A percentile compares a stretch with the other conserved stretches of the same genome.
Conservation (phyloP, 805 yeast genomes). For the Myxozyma udenii region DNA sequence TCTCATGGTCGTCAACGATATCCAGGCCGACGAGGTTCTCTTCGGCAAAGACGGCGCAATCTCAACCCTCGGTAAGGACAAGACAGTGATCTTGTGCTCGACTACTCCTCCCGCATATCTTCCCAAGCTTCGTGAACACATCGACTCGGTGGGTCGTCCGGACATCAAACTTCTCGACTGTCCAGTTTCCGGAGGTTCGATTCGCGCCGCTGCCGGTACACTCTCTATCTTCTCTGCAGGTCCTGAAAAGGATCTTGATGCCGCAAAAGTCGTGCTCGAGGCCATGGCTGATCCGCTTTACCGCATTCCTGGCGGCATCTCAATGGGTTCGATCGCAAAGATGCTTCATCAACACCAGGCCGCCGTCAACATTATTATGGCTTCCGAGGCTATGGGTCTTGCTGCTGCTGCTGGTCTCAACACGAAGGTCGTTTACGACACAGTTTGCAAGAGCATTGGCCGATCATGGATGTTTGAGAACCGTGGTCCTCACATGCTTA, state of each 20-base stretch:
- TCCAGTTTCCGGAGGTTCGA: conserved; percentile 25
- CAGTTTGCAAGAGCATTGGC: conserved; percentile 10
- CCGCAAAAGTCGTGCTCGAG: conserved; percentile 11
- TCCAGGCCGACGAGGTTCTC: conserved; percentile 20
- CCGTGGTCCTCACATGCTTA: conserved; percentile 23
- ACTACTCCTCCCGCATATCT: conserved; percentile 21
- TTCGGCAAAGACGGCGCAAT: conserved; percentile 18
- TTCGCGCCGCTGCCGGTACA: conserved; percentile 22
- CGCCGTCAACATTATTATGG: conserved; percentile 21
- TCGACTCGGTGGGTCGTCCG: conserved; percentile 14
- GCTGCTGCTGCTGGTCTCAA: conserved; percentile 24
- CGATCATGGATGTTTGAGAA: conserved; percentile 24
- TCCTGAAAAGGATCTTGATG: conserved; percentile 18
- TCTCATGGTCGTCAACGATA: conserved; percentile 24
- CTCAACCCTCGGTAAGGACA: conserved; percentile 9
- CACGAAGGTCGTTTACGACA: conserved; percentile 17
- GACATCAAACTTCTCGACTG: conserved; percentile 20
- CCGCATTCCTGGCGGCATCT: conserved; percentile 21
- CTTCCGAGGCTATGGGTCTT: conserved; percentile 25
- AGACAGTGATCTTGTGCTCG: conserved; percentile 22
- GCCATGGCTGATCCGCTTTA: conserved; percentile 21
- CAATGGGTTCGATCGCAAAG: conserved; percentile 24
- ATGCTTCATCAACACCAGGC: conserved; percentile 26
- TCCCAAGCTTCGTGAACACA: conserved; percentile 7
- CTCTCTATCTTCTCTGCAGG: conserved; percentile 24